Conservation (phyloP, 2,329 filamentous ascomycete species). For the Ceratocystis destructans region DNA sequence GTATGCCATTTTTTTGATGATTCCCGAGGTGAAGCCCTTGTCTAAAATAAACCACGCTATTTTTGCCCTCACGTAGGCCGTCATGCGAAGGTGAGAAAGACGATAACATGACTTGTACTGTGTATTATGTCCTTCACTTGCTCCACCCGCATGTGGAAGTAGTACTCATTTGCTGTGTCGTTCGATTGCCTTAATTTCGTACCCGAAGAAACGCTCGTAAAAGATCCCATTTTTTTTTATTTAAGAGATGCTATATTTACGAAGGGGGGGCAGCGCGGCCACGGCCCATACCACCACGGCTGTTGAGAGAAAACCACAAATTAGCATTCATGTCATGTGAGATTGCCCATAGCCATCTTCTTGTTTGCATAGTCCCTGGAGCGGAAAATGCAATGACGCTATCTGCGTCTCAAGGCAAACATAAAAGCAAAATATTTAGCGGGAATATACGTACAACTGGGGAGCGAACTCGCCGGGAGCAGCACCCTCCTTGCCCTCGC, state of each 20-base stretch:
- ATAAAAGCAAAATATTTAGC: neutral
- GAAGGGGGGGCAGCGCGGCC: slow-evolving; percentile 66
- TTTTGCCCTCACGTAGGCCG: slow-evolving; percentile 29
- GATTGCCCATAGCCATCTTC: neutral
- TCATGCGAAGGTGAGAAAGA: slow-evolving; percentile 27
- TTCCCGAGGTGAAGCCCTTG: slow-evolving; percentile 35
- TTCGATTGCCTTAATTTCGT: slow-evolving; percentile 25
- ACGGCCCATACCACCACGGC: slow-evolving; percentile 81
- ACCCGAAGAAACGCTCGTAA: slow-evolving; percentile 30
- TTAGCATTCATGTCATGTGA: neutral
- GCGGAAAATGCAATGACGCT: too few relatives aligned
- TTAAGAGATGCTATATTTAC: slow-evolving; percentile 35
- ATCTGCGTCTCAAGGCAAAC: slow-evolving; percentile 20
- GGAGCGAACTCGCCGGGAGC: slow-evolving; percentile 85
- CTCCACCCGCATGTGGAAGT: slow-evolving; percentile 7
- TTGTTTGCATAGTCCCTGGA: neutral
- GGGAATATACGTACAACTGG: slow-evolving; percentile 53
- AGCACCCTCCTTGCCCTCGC: slow-evolving; percentile 79
- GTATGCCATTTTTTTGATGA: slow-evolving; percentile 31
- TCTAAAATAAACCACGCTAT: slow-evolving; percentile 30
- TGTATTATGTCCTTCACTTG: slow-evolving; percentile 27
- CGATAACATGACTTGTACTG: slow-evolving; percentile 27
- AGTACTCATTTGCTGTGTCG: slow-evolving; percentile 17
- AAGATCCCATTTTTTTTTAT: slow-evolving; percentile 24
- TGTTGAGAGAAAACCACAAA: slow-evolving; percentile 25